Percentiles rank a stretch among this genome's conserved stretches.
These are phyloP conservation scores for Bipolaris zeicola DNA, from an alignment of 2,329 filamentous ascomycete species.

Conservation along the genomic window DNA sequence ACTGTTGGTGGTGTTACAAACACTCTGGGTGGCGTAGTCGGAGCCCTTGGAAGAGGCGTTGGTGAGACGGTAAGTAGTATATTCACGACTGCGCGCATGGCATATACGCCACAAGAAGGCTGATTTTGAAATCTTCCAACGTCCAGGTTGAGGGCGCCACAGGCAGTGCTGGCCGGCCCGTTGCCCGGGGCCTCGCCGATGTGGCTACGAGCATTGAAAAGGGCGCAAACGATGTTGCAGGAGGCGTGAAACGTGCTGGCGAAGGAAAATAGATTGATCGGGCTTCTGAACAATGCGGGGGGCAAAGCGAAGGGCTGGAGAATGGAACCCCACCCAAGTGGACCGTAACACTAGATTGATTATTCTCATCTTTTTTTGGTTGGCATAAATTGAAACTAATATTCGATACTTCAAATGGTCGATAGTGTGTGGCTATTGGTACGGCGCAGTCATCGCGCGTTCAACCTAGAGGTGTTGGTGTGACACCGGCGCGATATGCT, in stretches of 20 bases:
- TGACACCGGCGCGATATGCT: not conserved
- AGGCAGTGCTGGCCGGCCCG: conserved; percentile 50
- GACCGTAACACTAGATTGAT: not conserved
- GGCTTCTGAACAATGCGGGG: not conserved
- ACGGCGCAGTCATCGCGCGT: not conserved
- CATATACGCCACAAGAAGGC: not conserved
- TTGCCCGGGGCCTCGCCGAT: conserved; percentile 51
- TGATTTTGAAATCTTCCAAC: conserved; percentile 2
- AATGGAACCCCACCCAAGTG: not conserved
- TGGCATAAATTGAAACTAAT: not conserved
- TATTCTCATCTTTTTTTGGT: not conserved
- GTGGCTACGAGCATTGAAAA: conserved; percentile 54
- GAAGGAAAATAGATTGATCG: conserved; percentile 49
- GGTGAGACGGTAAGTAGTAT: conserved; percentile 46
- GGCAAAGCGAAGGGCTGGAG: not conserved
- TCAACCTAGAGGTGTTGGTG: conserved; percentile 1
- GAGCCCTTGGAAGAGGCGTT: conserved; percentile 52
- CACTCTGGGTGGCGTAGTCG: conserved; percentile 60
- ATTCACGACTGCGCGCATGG: not conserved
- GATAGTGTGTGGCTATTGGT: not conserved
- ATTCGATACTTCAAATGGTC: not conserved
- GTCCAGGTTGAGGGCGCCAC: conserved; percentile 50
- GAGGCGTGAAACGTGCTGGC: conserved; percentile 55
- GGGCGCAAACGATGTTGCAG: conserved; percentile 50
- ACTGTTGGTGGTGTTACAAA: conserved; percentile 59